Evolutionary conservation across 768 basidiomycete genomes (phyloP).

Genomic region (Solioccasus polychromus): DNA sequence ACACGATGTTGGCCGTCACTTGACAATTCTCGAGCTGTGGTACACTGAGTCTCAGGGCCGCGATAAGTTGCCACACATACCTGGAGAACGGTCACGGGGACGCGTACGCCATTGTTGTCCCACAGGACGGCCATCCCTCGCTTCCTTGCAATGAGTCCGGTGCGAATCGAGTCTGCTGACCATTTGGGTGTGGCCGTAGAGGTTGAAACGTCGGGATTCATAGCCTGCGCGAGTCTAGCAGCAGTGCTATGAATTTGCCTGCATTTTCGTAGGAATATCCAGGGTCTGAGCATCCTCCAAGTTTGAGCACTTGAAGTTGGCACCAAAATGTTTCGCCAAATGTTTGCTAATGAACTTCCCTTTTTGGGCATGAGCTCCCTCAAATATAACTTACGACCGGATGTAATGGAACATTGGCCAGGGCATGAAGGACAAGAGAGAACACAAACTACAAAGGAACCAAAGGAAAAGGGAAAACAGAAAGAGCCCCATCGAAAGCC

Average conservation of each 20-base stretch:
- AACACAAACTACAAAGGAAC: slow-evolving; percentile 24
- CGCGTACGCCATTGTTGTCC: slow-evolving; percentile 83
- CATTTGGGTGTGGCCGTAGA: slow-evolving; percentile 53
- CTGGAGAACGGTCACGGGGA: slow-evolving; percentile 94
- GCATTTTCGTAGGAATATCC: slow-evolving; percentile 37
- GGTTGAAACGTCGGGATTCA: slow-evolving; percentile 16
- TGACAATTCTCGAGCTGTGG: slow-evolving; percentile 81
- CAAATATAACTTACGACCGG: slow-evolving; percentile 23
- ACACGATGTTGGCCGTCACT: slow-evolving; percentile 76
- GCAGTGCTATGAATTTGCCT: slow-evolving; percentile 47
- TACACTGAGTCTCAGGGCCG: slow-evolving; percentile 11
- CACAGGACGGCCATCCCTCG: slow-evolving; percentile 94
- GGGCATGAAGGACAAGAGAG: slow-evolving; percentile 41
- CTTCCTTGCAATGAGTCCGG: slow-evolving; percentile 92
- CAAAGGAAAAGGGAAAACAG: slow-evolving; percentile 8
- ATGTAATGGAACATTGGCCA: slow-evolving; percentile 83
- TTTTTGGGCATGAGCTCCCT: slow-evolving; percentile 18
- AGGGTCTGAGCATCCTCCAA: slow-evolving; percentile 49
- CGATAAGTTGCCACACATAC: slow-evolving; percentile 41
- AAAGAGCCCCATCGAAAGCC: slow-evolving; percentile 31
- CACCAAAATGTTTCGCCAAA: slow-evolving; percentile 14
- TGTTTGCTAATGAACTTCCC: slow-evolving; percentile 10
- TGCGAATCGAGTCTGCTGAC: slow-evolving; percentile 82
- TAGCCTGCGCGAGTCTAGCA: slow-evolving; percentile 28
- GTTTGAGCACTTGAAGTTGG: too few species aligned